Evolutionary conservation across 2,329 filamentous ascomycete genomes (phyloP), one percentile per base, ranked within the genome.

Genomic region (Zymoseptoria ardabiliae): DNA sequence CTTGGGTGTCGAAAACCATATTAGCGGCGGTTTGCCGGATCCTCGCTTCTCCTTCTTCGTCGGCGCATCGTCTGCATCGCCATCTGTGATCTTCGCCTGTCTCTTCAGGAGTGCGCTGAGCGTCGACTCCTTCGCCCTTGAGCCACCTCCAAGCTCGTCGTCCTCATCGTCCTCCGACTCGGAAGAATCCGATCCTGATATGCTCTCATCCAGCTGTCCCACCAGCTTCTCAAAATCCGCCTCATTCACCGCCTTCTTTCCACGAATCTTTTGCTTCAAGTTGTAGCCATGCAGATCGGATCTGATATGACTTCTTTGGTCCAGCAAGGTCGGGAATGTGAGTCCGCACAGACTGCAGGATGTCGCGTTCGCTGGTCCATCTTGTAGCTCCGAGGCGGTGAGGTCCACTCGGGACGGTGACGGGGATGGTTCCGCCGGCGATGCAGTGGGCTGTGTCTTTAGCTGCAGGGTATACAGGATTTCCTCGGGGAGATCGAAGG

Each of bases 221-320:
- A 97, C 81, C 6, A 97, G 81, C 71, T 87, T 90, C 72, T 94
- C 90, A 66, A 99, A 99, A 35, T 96, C 91, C 7, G 71, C 73
- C 70, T 99, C 94, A 1, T 85, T 84, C 1, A 97, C 87, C 0
- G 89, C 76, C 9, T 81, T 82, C 59, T 81, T 80, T 0, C 90
- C 90, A 53, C 90, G 85, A 58, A 96, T 77, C 77, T 90, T 96
- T 72, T 93, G 89, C 75, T 96, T 97, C 62, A 97, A 77, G 72
- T 99, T 99, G 77, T 97, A 99, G 65, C 88, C 84, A 73, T 99
- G 94, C 54, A 95, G 81, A 70, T 99, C 94, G 9, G 93, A 96
- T 68, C 90, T 89, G 59, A 90, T 85, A 75, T 99, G 94, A 60
- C 85, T 82, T 62, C 90, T 84, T 72, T 97, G 93, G 62, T 97